A percentile compares a stretch with the other conserved stretches of the same genome.
phyloP scores from a whole-genome alignment of 108 stramenopile species.

The Cyclotella baltica region DNA sequence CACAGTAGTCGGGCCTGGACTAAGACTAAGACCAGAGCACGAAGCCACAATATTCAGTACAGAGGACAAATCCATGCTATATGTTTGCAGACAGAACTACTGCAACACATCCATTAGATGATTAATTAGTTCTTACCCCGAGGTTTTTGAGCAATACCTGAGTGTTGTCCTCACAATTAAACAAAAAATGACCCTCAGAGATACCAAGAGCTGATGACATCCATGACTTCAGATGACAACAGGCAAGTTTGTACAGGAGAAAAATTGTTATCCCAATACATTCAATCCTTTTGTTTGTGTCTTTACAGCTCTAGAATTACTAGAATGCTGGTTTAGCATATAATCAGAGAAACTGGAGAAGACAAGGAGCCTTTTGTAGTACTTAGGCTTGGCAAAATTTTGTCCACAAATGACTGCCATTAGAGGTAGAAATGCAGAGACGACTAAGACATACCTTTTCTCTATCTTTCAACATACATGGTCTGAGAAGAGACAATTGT shows the following conservation, averaged over 20 bases:
- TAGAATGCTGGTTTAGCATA: background rate
- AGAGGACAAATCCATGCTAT: background rate
- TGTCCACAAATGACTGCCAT: background rate
- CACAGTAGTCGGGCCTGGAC: no score
- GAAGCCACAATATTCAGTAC: background rate
- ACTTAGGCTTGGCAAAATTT: background rate
- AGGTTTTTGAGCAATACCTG: background rate
- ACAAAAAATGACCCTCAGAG: background rate
- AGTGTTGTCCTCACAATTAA: background rate
- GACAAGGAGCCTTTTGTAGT: background rate
- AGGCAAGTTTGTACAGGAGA: slow-evolving; percentile 19
- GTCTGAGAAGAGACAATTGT: slow-evolving; percentile 38
- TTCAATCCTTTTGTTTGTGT: slow-evolving; percentile 22
- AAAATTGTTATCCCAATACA: slow-evolving; percentile 31
- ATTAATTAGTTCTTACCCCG: background rate
- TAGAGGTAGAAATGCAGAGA: background rate
- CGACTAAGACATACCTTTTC: background rate
- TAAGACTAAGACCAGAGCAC: background rate
- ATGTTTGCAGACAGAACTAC: background rate
- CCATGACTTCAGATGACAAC: background rate
- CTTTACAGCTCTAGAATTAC: slow-evolving; percentile 34
- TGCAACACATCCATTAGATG: background rate
- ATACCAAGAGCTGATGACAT: background rate
- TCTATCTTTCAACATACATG: background rate
- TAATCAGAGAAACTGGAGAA: background rate